Evolutionary conservation across 2,329 filamentous ascomycete species (phyloP), one percentile per base, ranked within the genome.

Genomic region (Penicillium olsonii): DNA sequence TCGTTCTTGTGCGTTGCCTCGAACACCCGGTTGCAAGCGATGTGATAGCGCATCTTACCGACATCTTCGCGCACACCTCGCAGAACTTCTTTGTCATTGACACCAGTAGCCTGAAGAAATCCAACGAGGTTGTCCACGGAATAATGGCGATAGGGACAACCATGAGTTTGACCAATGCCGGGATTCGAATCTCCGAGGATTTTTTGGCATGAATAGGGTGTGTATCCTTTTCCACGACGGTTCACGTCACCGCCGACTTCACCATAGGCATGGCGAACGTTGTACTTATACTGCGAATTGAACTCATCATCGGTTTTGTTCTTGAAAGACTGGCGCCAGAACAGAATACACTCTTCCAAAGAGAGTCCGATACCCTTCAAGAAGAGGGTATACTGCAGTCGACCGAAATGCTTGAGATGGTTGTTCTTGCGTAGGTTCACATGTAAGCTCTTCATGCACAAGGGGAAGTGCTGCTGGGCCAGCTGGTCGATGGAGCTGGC

Each of bases 211-310:
- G 88, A 94, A 66, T 90, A 95, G 0, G 94, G 90, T 41, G 88
- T 88, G 69, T 96, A 96, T 17, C 92, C 92, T 46, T 88, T 83
- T 35, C 91, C 88, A 45, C 92, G 84, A 26, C 92, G 83, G 67
- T 95, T 96, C 17, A 85, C 80, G 71, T 97, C 92, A 50, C 92
- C 92, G 46, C 94, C 94, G 0, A 97, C 94, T 63, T 97, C 92
- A 58, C 94, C 94, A 69, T 97, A 99, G 0, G 80, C 73, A 78
- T 99, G 92, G n/a, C 92, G 88, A 50, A 97, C 84, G 68, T 99
- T 97, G 80, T 99, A 99, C 37, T 88, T 83, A 75, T 99, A 97
- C 68, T 96, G 91, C 67, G 96, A 97, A 73, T 95, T 95, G 80
- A 97, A 99, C 29, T 87, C 87, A 64, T 97, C 92, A 64, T 97